phyloP scores from a whole-genome alignment of 2,329 filamentous ascomycete species.

The Dothiorella sarmentorum region DNA sequence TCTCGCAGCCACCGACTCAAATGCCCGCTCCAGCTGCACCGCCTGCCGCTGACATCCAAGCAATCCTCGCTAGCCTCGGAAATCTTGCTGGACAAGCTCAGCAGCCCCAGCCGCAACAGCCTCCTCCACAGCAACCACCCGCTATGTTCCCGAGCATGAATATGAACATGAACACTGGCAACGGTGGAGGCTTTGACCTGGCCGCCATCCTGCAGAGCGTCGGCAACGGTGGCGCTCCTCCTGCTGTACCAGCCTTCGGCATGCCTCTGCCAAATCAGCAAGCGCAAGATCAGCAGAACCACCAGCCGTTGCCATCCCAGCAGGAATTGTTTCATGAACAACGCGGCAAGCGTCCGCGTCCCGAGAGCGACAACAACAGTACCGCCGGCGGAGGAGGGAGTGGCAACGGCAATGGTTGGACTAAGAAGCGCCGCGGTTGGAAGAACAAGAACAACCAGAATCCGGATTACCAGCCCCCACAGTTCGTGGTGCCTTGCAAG shows the following conservation, averaged over 20 bases:
- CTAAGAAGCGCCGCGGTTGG: slow-evolving; percentile 37
- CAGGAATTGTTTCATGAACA: slow-evolving; percentile 16
- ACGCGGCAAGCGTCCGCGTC: slow-evolving; percentile 34
- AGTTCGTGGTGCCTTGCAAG: slow-evolving; percentile 52
- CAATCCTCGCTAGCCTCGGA: slow-evolving; percentile 25
- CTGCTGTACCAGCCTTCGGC: slow-evolving; percentile 7
- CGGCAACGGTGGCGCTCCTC: neutral
- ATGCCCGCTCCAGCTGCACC: slow-evolving; percentile 20
- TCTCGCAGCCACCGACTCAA: slow-evolving; percentile 20
- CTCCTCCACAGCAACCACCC: neutral
- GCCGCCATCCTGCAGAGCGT: slow-evolving; percentile 19
- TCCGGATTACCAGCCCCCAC: slow-evolving; percentile 33
- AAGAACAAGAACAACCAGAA: slow-evolving; percentile 62
- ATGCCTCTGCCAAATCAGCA: slow-evolving; percentile 14
- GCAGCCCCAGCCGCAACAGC: slow-evolving; percentile 20
- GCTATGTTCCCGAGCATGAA: slow-evolving; percentile 5
- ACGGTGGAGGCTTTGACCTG: slow-evolving; percentile 19
- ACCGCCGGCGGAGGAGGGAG: slow-evolving; percentile 24
- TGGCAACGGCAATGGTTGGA: slow-evolving; percentile 22
- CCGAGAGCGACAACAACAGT: slow-evolving; percentile 26
- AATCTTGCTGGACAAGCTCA: slow-evolving; percentile 22
- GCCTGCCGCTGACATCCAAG: slow-evolving; percentile 19
- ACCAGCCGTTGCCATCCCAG: slow-evolving; percentile 19
- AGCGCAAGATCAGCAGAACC: neutral
- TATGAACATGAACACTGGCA: neutral